phyloP scores from a whole-genome alignment of 257 asterid genomes.

The Solanum chiquidenum region DNA sequence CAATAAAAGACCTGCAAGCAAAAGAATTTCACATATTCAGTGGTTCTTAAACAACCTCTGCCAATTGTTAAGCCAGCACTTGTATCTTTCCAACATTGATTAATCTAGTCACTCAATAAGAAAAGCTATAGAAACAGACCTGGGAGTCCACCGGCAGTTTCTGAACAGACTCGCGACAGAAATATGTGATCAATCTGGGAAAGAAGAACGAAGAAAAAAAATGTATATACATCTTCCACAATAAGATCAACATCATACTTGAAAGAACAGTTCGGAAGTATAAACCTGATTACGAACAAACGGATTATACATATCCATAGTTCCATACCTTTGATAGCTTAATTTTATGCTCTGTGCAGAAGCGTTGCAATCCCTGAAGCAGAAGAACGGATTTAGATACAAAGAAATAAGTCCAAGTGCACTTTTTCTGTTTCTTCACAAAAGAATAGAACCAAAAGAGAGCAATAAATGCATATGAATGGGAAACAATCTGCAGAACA shows the following conservation, averaged over 20 bases:
- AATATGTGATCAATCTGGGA: conserved; percentile 89
- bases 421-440: not conserved
- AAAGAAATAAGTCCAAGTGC: not conserved
- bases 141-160: conserved; percentile 99
- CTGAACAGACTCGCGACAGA: conserved; percentile 93
- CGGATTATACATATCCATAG: not conserved
- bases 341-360: conserved; percentile 86
- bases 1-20: conserved; percentile 68
- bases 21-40: not conserved
- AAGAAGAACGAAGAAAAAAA: conserved; percentile 1
- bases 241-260: not conserved
- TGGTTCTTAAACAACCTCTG: not conserved
- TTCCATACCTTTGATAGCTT: conserved; percentile 77
- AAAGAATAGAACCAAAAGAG: not conserved
- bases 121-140: conserved; percentile 27
- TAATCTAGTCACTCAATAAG: not conserved
- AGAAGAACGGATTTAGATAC: not conserved
- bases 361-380: conserved; percentile 92
- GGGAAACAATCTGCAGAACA: not conserved
- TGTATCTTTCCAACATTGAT: not conserved
- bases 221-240: not conserved
- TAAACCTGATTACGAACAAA: too few species aligned
- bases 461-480: not conserved
- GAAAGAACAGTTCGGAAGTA: not conserved
- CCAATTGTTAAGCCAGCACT: not conserved